These are phyloP conservation scores for Aspergillus caelatus DNA, from an alignment of 2,329 filamentous ascomycete genomes.

Conservation along the genomic window DNA sequence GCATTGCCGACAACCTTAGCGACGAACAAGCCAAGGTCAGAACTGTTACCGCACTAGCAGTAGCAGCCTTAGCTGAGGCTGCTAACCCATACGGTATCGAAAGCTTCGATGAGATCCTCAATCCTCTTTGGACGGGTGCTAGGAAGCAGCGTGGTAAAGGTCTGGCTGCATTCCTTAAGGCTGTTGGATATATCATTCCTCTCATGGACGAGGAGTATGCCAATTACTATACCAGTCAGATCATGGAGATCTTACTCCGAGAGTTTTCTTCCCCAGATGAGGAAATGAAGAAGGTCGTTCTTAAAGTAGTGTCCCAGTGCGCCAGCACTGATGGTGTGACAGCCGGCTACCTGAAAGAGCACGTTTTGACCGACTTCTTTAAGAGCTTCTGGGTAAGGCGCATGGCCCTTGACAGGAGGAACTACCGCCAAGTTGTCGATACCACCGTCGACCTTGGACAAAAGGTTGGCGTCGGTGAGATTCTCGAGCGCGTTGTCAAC, in stretches of 20 bases:
- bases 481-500: slow-evolving; percentile 87
- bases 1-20: slow-evolving; percentile 92
- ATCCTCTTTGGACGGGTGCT: slow-evolving; percentile 94
- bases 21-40: slow-evolving; percentile 98
- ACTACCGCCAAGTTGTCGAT: slow-evolving; percentile 96
- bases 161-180: slow-evolving; percentile 92
- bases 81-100: slow-evolving; percentile 99
- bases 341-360: slow-evolving; percentile 89
- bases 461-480: slow-evolving; percentile 96
- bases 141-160: slow-evolving; percentile 96
- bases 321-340: slow-evolving; percentile 94
- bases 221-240: slow-evolving; percentile 97
- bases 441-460: slow-evolving; percentile 96
- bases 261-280: slow-evolving; percentile 97
- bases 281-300: slow-evolving; percentile 99
- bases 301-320: slow-evolving; percentile 96
- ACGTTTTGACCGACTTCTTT: slow-evolving; percentile 95
- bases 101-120: slow-evolving; percentile 96
- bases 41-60: slow-evolving; percentile 92
- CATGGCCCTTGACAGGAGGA: slow-evolving; percentile 96
- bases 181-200: slow-evolving; percentile 96
- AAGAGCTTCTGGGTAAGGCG: slow-evolving; percentile 98
- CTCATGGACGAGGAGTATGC: slow-evolving; percentile 99
- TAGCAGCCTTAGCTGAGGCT: slow-evolving; percentile 92
- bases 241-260: slow-evolving; percentile 96